Percentiles rank a stretch among this genome's conserved stretches.
phyloP scores from a whole-genome alignment of 1,284 basidiomycete genomes.

The Apiotrichum veenhuisii region DNA sequence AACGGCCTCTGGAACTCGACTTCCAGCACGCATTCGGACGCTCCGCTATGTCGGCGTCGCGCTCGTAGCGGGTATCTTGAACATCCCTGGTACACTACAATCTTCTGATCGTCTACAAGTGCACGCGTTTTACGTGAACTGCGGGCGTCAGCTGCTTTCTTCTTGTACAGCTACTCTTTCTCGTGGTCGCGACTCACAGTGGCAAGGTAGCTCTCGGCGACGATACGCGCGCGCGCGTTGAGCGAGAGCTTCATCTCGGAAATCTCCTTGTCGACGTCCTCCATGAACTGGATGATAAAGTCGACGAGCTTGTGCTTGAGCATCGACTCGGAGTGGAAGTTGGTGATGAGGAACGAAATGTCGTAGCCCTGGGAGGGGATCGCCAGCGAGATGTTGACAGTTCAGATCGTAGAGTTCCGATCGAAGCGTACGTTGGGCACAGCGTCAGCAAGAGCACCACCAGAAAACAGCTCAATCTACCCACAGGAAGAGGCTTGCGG shows the following conservation, averaged over 20 bases:
- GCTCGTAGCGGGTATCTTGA: slow-evolving; percentile 7
- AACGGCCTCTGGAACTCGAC: no score
- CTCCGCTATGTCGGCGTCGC: background rate
- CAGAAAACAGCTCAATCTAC: slow-evolving; percentile 29
- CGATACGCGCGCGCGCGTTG: slow-evolving; percentile 93
- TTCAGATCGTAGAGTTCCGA: no score
- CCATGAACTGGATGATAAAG: slow-evolving; percentile 99
- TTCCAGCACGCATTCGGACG: no score
- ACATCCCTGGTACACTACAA: slow-evolving; percentile 21
- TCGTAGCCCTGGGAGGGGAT: slow-evolving; percentile 98
- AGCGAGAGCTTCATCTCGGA: slow-evolving; percentile 65
- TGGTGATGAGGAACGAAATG: slow-evolving; percentile 98
- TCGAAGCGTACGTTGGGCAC: background rate
- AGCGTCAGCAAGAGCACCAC: background rate
- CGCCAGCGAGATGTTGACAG: no score
- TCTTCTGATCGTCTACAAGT: slow-evolving; percentile 17
- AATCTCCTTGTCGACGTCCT: slow-evolving; percentile 72
- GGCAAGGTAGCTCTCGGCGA: slow-evolving; percentile 66
- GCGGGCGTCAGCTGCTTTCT: slow-evolving; percentile 1
- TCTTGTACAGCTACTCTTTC: no score
- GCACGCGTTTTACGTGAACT: slow-evolving; percentile 14
- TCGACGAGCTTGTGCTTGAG: slow-evolving; percentile 99
- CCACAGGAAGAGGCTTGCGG: slow-evolving; percentile 82
- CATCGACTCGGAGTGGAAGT: slow-evolving; percentile 95
- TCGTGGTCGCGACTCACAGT: slow-evolving; percentile 48